Evolutionary conservation across 495 filamentous ascomycete genomes (phyloP).

Genomic region (Aspergillus avenaceus): DNA sequence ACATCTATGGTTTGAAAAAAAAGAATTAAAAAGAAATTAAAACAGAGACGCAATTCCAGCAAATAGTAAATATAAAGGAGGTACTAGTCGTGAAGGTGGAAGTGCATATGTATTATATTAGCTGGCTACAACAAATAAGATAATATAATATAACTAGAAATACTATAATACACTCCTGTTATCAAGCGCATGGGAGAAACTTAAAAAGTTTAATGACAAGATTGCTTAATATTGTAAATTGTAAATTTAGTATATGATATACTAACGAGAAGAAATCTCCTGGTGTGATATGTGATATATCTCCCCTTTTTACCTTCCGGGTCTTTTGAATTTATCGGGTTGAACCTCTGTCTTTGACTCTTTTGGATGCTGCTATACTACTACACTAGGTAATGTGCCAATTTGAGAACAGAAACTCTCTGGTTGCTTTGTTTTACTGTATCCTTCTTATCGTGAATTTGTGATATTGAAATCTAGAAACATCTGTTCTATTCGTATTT

Average conservation of each 20-base stretch:
- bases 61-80: too few relatives aligned
- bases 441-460: slow-evolving; percentile 69
- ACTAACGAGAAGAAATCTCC: too few relatives aligned
- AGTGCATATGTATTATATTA: too few relatives aligned
- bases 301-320: slow-evolving; percentile 3
- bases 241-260: too few relatives aligned
- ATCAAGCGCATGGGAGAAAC: slow-evolving; percentile 49
- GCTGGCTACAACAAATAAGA: slow-evolving; percentile 9
- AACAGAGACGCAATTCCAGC: too few relatives aligned
- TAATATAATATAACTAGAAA: slow-evolving; percentile 14
- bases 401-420: slow-evolving; percentile 41
- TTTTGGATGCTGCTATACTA: too few relatives aligned
- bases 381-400: too few relatives aligned
- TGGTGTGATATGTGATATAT: slow-evolving; percentile 45
- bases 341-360: background rate
- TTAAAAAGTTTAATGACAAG: slow-evolving; percentile 53
- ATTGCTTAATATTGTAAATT: slow-evolving; percentile 33
- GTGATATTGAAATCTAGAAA: slow-evolving; percentile 70
- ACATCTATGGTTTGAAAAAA: too few relatives aligned
- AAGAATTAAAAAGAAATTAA: too few relatives aligned
- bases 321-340: background rate
- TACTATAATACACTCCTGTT: slow-evolving; percentile 31
- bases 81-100: too few relatives aligned
- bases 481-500: slow-evolving; percentile 71
- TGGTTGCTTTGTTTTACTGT: slow-evolving; percentile 72